Conservation (phyloP, 2,329 filamentous ascomycete species). For the Stagonosporopsis rhizophila region DNA sequence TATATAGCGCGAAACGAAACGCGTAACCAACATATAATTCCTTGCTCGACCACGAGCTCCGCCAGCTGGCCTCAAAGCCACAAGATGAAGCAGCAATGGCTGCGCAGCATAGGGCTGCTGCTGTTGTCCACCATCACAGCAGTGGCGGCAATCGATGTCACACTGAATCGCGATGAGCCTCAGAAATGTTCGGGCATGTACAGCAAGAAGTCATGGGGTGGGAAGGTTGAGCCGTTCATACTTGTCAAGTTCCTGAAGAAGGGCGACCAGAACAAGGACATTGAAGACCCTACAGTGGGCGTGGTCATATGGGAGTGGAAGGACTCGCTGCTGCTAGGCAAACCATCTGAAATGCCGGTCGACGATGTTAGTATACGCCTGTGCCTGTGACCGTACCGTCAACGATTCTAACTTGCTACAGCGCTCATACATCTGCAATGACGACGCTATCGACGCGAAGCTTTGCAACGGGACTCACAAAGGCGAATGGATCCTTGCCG, state of each 20-base stretch:
- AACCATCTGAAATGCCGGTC: slow-evolving; percentile 53
- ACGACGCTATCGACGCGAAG: slow-evolving; percentile 70
- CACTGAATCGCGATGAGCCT: slow-evolving; percentile 64
- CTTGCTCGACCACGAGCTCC: slow-evolving; percentile 25
- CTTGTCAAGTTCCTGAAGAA: slow-evolving; percentile 76
- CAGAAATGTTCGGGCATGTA: slow-evolving; percentile 96
- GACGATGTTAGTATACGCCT: slow-evolving; percentile 33
- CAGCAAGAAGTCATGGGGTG: slow-evolving; percentile 86
- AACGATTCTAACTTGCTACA: slow-evolving; percentile 45
- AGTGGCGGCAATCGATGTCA: slow-evolving; percentile 48
- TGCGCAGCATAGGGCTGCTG: slow-evolving; percentile 43
- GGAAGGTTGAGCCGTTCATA: slow-evolving; percentile 87
- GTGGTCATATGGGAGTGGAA: slow-evolving; percentile 94
- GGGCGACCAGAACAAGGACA: slow-evolving; percentile 58
- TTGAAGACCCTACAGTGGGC: slow-evolving; percentile 78
- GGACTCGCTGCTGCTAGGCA: slow-evolving; percentile 80
- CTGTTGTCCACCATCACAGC: slow-evolving; percentile 42
- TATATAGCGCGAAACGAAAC: background rate
- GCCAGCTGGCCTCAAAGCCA: slow-evolving; percentile 43
- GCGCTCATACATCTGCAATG: slow-evolving; percentile 78
- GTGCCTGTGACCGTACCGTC: background rate
- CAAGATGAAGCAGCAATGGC: slow-evolving; percentile 33
- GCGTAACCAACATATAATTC: background rate
- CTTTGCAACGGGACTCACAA: slow-evolving; percentile 79
- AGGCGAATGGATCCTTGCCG: slow-evolving; percentile 81